Percentiles rank a stretch among this genome's conserved stretches.
phyloP scores from a whole-genome alignment of 1,284 basidiomycete species.

The Ustilago curta region DNA sequence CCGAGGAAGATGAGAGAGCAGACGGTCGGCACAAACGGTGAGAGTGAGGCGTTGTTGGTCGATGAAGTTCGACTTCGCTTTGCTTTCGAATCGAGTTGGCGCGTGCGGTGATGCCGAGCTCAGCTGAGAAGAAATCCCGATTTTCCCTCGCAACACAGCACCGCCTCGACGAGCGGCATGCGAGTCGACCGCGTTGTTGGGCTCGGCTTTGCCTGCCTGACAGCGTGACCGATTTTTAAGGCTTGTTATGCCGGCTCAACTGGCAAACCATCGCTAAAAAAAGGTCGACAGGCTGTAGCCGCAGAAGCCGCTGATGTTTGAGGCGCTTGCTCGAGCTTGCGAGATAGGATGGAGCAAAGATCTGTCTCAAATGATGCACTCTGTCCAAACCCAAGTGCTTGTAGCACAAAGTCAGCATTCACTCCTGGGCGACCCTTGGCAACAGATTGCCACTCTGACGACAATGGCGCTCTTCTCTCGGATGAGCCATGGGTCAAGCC shows the following conservation, averaged over 20 bases:
- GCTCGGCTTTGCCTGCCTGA: not conserved
- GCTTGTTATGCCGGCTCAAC: not conserved
- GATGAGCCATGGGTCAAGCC: not conserved
- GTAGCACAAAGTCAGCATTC: slow-evolving; percentile 3
- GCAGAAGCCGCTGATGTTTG: not conserved
- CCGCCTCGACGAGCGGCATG: not conserved
- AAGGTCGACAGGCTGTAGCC: not conserved
- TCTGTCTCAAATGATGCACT: no score
- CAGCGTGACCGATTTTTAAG: not conserved
- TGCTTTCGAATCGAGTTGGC: slow-evolving; percentile 11
- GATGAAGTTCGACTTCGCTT: not conserved
- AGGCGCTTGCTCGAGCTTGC: not conserved
- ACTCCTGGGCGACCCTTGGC: no score
- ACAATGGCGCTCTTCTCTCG: not conserved
- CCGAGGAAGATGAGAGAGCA: slow-evolving; percentile 1
- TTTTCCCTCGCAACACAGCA: not conserved
- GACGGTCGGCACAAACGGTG: not conserved
- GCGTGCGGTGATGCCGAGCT: slow-evolving; percentile 25
- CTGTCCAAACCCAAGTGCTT: no score
- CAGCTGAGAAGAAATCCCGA: slow-evolving; percentile 10
- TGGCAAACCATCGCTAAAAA: not conserved
- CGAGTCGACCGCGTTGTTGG: slow-evolving; percentile 4
- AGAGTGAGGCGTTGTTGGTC: no score
- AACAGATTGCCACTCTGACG: slow-evolving; percentile 3
- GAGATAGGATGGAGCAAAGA: no score